Base-by-base conservation (phyloP, 257 asterid species). In the Forsythia suspensa region DNA sequence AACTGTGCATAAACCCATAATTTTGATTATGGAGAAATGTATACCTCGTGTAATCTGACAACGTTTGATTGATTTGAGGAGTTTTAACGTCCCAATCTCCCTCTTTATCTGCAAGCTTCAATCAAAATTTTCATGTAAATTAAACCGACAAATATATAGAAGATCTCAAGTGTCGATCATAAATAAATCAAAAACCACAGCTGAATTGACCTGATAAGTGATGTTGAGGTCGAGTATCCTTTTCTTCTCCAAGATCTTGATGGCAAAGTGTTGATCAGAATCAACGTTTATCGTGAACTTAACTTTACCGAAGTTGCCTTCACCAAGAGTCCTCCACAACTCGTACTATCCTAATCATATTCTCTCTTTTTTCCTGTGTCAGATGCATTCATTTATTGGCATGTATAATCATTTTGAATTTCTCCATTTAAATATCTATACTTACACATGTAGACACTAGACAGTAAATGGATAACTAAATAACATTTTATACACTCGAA, bases 221-320 rank as follows among this genome's bases (percentile, higher is more conserved):
- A 94, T 79, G 16, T 87, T 86, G 81, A 93, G 97, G 76, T 86
- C 92, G 42, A 82, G 72, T 51, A 95, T 88, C 67, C 89, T 84
- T 80, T 85, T 88, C 89, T 93, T 95, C 84, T 93, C 97, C 72
- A 95, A 73, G 20, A 95, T 88, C 82, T 95, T 95, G 81, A 95
- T 84, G 29, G 99, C 99, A 74, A 88, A 93, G 5, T 94, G 76
- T 5, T 52, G 84, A 21, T 88, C 98, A 0, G 99, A 77, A 1
- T 87, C 91, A 0, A 91, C 34, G 81, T 95, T 85, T 11, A 59
- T 85, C 38, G 97, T 98, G 82, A 81, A 89, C 80, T 92, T 95
- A 20, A 95, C 98, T 85, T 95, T 95, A 0, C 97, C 99, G 76
- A 95, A 95, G 78, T 95, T 93, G 12, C 99, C 98, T 84, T 93